Evolutionary conservation across 1,284 basidiomycete species (phyloP).

Genomic region (Chondrostereum purpureum): DNA sequence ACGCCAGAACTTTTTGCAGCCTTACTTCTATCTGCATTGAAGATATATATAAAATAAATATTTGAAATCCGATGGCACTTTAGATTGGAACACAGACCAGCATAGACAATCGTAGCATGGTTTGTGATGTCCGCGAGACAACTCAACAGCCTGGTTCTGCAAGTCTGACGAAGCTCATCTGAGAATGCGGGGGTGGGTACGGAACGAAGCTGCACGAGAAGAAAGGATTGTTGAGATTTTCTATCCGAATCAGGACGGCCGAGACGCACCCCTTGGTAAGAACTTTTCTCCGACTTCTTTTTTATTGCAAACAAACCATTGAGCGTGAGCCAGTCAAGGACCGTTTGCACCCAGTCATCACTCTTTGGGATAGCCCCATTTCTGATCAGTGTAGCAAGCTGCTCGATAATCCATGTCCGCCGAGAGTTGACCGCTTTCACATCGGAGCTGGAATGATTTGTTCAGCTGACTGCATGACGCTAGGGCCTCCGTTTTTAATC

Average conservation of each 20-base stretch:
- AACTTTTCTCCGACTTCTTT: constrained; percentile 69
- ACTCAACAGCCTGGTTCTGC: constrained; percentile 65
- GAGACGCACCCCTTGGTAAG: constrained; percentile 53
- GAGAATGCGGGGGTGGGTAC: constrained; percentile 68
- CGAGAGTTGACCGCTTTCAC: constrained; percentile 44
- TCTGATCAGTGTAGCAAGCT: constrained; percentile 73
- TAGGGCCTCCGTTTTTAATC: constrained; percentile 11
- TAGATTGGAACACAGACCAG: constrained; percentile 26
- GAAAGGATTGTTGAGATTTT: constrained; percentile 2
- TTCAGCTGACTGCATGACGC: no score
- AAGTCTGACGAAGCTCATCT: constrained; percentile 60
- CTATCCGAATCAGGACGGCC: constrained; percentile 5
- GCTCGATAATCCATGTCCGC: constrained; percentile 83
- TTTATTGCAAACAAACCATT: constrained; percentile 78
- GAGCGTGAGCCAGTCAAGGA: constrained; percentile 79
- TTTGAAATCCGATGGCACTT: constrained; percentile 3
- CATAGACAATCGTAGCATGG: constrained; percentile 46
- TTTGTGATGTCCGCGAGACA: constrained; percentile 73
- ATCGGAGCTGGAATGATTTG: constrained; percentile 33
- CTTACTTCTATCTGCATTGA: constrained; percentile 35
- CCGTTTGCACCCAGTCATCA: constrained; percentile 68
- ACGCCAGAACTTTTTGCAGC: constrained; percentile 51
- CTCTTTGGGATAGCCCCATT: constrained; percentile 79
- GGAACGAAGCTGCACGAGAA: constrained; percentile 44
- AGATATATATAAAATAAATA: no score